Percentiles rank a stretch among this genome's conserved stretches.
These are phyloP conservation scores for Tolypocladium tundrense DNA, from an alignment of 2,329 filamentous ascomycete species.

Conservation along the genomic window DNA sequence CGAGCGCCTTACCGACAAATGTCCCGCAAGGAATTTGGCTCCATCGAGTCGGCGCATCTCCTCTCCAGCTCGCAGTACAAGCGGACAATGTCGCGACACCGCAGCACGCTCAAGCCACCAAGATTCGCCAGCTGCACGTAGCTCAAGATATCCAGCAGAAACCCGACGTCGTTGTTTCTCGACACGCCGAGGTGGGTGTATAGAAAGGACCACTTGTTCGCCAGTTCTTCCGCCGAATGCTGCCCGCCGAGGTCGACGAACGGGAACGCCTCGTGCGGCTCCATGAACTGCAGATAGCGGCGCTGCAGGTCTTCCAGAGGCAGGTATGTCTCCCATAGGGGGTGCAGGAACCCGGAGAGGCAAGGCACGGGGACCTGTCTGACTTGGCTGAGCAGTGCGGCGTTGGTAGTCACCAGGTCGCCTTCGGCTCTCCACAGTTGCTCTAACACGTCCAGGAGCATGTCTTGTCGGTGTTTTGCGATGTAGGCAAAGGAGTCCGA, in stretches of 20 bases:
- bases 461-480: neutral
- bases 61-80: slow-evolving; percentile 5
- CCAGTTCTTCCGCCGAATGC: slow-evolving; percentile 1
- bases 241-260: slow-evolving; percentile 4
- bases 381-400: slow-evolving; percentile 1
- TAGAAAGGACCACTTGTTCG: slow-evolving; percentile 3
- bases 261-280: slow-evolving; percentile 2
- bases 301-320: slow-evolving; percentile 3
- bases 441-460: slow-evolving; percentile 1
- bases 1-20: slow-evolving; percentile 3
- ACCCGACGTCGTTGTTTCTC: slow-evolving; percentile 2
- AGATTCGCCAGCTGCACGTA: slow-evolving; percentile 4
- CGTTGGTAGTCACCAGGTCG: neutral
- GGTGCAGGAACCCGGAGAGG: neutral
- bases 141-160: slow-evolving; percentile 5
- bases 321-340: slow-evolving; percentile 6
- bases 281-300: slow-evolving; percentile 3
- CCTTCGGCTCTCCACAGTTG: slow-evolving; percentile 2
- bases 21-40: slow-evolving; percentile 2
- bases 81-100: slow-evolving; percentile 2
- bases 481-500: slow-evolving; percentile 1
- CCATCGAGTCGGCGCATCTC: neutral
- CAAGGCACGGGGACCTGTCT: slow-evolving; percentile 2
- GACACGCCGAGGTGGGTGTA: slow-evolving; percentile 4
- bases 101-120: neutral